Evolutionary conservation across 2,329 filamentous ascomycete species (phyloP), one percentile per base, ranked within the genome.

Genomic region (Sarocladium brachiariae): DNA sequence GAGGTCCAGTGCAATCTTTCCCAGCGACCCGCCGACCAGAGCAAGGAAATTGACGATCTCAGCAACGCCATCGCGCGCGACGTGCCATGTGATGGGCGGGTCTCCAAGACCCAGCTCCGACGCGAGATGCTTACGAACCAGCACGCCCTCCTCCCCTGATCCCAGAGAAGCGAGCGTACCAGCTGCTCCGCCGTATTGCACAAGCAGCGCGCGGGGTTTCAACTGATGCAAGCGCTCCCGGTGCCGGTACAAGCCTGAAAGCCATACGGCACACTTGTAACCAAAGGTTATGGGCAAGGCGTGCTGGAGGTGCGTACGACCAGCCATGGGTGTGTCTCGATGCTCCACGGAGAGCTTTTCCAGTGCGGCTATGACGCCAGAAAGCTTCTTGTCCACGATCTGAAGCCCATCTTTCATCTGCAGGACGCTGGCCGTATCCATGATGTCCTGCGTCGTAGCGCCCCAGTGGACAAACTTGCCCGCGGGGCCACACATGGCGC

Each of bases 371-470:
- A 72, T 69, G 4, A 78, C 63, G 1, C 68, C 67, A 1, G 61
- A 54, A 2, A 79, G 61, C 4, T 72, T 65, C 6, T 62, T 58
- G 52, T 75, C 68, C 3, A 80, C 67, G 14, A 80, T 67, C 1
- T 63, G 60, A 13, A 80, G 61, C 0, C 76, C 76, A 13, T 69
- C 56, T 35, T 75, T 72, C 60, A 79, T 77, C 55, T 80, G 77
- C 9, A 80, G 57, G 1, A 78, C 64, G 14, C 69, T 72, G 0
- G 76, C 77, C 0, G 72, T 63, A 54, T 80, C 77, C 76, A 79
- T 80, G 51, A 80, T 78, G 55, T 81, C 77, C 54, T 80, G 77
- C 0, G 77, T 80, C 0, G 77, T 80, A 2, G 77, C 76, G 9
- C 77, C 77, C 76, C 77, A 79, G 57, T 80, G 76, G 11, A 80